phyloP scores from a whole-genome alignment of 208 protist species.

The Plasmodiophora brassicae region DNA sequence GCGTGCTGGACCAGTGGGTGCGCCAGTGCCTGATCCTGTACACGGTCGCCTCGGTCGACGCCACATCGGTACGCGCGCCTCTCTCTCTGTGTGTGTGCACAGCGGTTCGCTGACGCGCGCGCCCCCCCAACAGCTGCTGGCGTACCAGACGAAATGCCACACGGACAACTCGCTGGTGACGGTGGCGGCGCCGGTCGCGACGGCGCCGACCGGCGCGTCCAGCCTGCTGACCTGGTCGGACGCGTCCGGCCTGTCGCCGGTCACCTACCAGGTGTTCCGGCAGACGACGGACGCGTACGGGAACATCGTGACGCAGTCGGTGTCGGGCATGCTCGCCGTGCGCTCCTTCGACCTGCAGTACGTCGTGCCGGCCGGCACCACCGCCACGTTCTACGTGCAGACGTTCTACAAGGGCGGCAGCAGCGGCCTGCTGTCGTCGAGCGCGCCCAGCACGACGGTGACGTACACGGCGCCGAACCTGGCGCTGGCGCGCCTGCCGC shows the following conservation, averaged over 20 bases:
- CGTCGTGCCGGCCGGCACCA: not conserved
- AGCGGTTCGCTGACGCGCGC: not conserved
- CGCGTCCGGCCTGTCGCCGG: not conserved
- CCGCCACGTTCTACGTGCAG: not conserved
- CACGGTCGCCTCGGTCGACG: not conserved
- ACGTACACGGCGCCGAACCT: not conserved
- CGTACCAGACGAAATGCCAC: not conserved
- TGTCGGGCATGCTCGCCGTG: not conserved
- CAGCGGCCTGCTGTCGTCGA: not conserved
- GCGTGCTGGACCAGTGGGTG: not conserved
- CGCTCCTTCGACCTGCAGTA: not conserved
- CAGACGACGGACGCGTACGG: not conserved
- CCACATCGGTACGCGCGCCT: not conserved
- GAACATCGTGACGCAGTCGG: not conserved
- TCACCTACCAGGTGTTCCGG: not conserved
- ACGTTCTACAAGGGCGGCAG: not conserved
- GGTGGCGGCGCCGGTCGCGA: not conserved
- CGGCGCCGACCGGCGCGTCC: not conserved
- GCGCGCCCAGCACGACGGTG: not conserved
- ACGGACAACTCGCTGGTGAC: not conserved
- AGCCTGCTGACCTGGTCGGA: not conserved
- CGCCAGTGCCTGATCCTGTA: not conserved
- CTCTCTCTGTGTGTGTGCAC: not conserved
- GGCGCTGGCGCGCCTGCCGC: not conserved
- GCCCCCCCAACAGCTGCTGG: not conserved